Conservation (phyloP, 2,329 filamentous ascomycete species). For the Geoglossum cookeanum region DNA sequence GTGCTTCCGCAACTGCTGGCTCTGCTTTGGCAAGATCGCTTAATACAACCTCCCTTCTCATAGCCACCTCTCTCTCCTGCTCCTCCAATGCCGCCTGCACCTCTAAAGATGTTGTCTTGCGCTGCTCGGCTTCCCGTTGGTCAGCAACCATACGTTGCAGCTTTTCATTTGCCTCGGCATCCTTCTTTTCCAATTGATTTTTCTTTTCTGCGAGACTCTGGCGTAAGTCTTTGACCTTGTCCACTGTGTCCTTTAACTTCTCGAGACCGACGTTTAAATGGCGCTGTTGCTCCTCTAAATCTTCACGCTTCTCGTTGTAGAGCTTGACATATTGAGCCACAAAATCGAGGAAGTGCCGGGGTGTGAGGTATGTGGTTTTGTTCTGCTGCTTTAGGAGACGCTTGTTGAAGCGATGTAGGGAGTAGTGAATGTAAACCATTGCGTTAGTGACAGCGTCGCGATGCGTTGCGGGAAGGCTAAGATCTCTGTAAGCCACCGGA, state of each 20-base stretch:
- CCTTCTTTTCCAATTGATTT: slow-evolving; percentile 77
- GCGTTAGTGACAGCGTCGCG: slow-evolving; percentile 87
- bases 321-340: slow-evolving; percentile 94
- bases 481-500: slow-evolving; percentile 75
- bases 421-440: slow-evolving; percentile 98
- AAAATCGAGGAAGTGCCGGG: slow-evolving; percentile 93
- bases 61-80: slow-evolving; percentile 74
- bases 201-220: slow-evolving; percentile 89
- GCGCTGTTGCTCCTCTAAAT: slow-evolving; percentile 93
- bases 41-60: slow-evolving; percentile 66
- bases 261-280: slow-evolving; percentile 97
- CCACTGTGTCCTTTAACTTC: slow-evolving; percentile 89
- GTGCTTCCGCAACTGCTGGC: slow-evolving; percentile 79
- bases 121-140: slow-evolving; percentile 82
- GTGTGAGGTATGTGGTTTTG: slow-evolving; percentile 81
- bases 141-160: slow-evolving; percentile 93
- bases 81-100: slow-evolving; percentile 74
- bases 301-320: slow-evolving; percentile 95
- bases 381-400: slow-evolving; percentile 83
- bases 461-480: slow-evolving; percentile 70
- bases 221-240: slow-evolving; percentile 86
- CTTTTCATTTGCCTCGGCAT: slow-evolving; percentile 92
- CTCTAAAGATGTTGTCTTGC: slow-evolving; percentile 72
- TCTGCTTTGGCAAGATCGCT: slow-evolving; percentile 79
- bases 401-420: slow-evolving; percentile 71